Percentiles rank a stretch among this genome's conserved stretches.
Conservation (phyloP, 257 asterid species). For the Solanum chilense region DNA sequence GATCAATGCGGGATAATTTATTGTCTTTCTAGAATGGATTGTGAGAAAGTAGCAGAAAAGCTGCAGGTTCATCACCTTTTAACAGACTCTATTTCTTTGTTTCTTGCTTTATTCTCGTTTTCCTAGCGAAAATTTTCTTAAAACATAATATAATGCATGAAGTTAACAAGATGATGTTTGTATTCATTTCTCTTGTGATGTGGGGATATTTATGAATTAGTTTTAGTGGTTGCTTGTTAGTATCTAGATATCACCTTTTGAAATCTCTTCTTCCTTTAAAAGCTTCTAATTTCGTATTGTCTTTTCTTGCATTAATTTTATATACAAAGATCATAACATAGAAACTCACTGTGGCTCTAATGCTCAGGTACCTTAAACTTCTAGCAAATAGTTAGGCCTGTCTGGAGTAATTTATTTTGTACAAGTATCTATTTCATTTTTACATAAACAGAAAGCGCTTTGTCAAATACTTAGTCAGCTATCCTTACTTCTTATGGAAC, state of each 20-base stretch:
- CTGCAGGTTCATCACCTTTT: slow-evolving; percentile 46
- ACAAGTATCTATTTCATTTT: neutral
- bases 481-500: neutral
- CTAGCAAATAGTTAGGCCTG: neutral
- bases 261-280: neutral
- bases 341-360: neutral
- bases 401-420: neutral
- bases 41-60: slow-evolving; percentile 90
- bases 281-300: neutral
- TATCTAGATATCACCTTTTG: neutral
- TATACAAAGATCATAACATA: neutral
- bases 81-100: neutral
- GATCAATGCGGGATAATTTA: slow-evolving; percentile 96
- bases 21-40: slow-evolving; percentile 93
- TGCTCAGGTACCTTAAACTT: neutral
- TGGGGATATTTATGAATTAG: neutral
- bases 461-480: neutral
- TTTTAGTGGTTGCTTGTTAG: neutral
- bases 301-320: neutral
- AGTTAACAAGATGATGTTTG: neutral
- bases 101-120: neutral
- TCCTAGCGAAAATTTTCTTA: neutral
- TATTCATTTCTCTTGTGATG: neutral
- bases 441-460: neutral
- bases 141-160: neutral